Percentiles rank a stretch among this genome's conserved stretches.
Evolutionary conservation across 331 rosid species (phyloP).

Genomic region (Telfairia occidentalis): DNA sequence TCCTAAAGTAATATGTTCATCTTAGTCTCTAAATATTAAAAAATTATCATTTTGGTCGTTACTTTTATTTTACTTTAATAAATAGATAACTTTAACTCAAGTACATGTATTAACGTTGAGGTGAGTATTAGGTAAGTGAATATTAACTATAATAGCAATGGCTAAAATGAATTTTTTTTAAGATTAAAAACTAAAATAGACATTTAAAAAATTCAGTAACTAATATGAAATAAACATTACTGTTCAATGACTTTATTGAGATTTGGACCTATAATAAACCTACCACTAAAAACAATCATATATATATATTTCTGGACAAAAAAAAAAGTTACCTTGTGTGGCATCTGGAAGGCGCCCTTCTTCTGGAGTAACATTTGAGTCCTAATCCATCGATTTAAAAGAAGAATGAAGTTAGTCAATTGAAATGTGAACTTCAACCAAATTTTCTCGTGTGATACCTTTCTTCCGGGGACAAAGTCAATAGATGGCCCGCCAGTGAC

Average conservation of each 20-base stretch:
- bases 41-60: too few relatives aligned
- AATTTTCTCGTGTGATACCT: conserved; percentile 25
- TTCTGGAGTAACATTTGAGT: conserved; percentile 34
- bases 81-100: neutral
- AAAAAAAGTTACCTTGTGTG: conserved; percentile 37
- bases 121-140: too few relatives aligned
- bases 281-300: neutral
- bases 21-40: too few relatives aligned
- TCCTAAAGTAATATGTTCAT: too few relatives aligned
- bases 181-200: neutral
- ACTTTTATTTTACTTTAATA: neutral
- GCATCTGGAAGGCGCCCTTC: conserved; percentile 97
- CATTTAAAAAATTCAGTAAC: neutral
- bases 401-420: conserved; percentile 6
- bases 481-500: conserved; percentile 84
- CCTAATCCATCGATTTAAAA: conserved; percentile 28
- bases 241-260: neutral
- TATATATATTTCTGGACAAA: neutral
- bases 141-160: too few relatives aligned
- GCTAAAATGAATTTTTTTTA: too few relatives aligned
- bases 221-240: neutral
- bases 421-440: neutral
- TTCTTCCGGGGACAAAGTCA: conserved; percentile 69
- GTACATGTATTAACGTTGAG: neutral
- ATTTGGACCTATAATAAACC: neutral